phyloP scores from a whole-genome alignment of 306 rosid genomes.

The Rubus idaeus region DNA sequence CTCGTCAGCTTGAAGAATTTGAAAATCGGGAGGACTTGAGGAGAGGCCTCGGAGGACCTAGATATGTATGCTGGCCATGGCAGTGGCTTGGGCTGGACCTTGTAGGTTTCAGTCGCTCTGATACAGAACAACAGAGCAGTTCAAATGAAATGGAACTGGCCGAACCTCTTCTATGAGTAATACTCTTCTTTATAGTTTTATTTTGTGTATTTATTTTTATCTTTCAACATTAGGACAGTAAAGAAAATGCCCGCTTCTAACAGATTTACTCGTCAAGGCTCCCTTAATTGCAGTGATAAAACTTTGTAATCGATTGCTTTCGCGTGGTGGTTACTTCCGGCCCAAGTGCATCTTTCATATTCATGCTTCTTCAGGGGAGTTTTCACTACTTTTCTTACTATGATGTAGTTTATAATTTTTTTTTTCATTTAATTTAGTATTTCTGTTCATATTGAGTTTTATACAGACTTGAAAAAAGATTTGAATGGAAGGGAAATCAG shows the following conservation, averaged over 20 bases:
- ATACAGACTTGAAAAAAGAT: neutral
- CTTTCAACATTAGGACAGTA: slow-evolving; percentile 39
- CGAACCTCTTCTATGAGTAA: slow-evolving; percentile 73
- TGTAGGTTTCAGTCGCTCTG: slow-evolving; percentile 64
- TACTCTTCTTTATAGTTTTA: neutral
- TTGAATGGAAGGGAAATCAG: neutral
- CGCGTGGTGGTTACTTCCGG: slow-evolving; percentile 20
- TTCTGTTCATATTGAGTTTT: neutral
- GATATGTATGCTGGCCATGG: slow-evolving; percentile 99
- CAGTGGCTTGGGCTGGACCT: slow-evolving; percentile 94
- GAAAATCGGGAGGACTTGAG: slow-evolving; percentile 75
- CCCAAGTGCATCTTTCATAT: neutral
- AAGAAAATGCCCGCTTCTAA: slow-evolving; percentile 36
- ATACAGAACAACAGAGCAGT: slow-evolving; percentile 44
- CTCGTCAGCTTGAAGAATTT: slow-evolving; percentile 80
- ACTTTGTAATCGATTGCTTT: slow-evolving; percentile 23
- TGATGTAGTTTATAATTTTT: neutral
- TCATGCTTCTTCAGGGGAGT: neutral
- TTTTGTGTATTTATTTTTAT: slow-evolving; percentile 48
- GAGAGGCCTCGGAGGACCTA: slow-evolving; percentile 58
- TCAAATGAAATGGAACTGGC: slow-evolving; percentile 99
- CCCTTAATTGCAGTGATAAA: slow-evolving; percentile 25
- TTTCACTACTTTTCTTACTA: neutral
- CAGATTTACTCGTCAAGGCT: slow-evolving; percentile 26
- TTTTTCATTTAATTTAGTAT: neutral